Conservation (phyloP, 768 basidiomycete genomes). For the Amanita subjunquillea region DNA sequence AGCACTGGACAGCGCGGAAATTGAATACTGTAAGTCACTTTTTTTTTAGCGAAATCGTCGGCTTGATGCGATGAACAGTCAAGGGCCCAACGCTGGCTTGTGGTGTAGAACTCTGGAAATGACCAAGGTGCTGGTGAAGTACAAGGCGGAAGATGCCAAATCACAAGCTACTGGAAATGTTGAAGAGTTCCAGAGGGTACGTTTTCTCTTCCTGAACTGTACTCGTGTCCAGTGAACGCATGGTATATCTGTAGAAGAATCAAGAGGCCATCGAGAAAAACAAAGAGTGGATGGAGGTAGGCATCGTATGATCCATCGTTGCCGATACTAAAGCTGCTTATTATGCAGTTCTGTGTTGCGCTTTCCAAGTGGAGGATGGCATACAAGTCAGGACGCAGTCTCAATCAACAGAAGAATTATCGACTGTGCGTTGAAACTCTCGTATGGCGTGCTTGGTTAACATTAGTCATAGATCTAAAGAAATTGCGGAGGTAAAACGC, state of each 20-base stretch:
- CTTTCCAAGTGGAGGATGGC: not conserved
- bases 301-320: not conserved
- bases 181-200: not conserved
- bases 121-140: not conserved
- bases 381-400: not conserved
- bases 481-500: not conserved
- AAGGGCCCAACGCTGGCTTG: not conserved
- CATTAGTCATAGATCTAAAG: not conserved
- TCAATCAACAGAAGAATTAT: not conserved
- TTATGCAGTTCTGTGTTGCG: not conserved
- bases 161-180: not conserved
- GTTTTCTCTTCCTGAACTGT: not conserved
- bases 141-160: not conserved
- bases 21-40: not conserved
- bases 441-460: not conserved
- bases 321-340: not conserved
- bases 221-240: not conserved
- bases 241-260: not conserved
- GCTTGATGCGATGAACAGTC: not conserved
- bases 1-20: not conserved
- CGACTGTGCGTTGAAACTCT: not conserved
- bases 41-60: not conserved
- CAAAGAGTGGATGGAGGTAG: conserved; percentile 3
- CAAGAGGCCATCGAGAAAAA: not conserved
- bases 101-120: not conserved